Percentiles rank a stretch among this genome's conserved stretches.
Conservation (phyloP, 768 basidiomycete species). For the Favolaschia claudopus region DNA sequence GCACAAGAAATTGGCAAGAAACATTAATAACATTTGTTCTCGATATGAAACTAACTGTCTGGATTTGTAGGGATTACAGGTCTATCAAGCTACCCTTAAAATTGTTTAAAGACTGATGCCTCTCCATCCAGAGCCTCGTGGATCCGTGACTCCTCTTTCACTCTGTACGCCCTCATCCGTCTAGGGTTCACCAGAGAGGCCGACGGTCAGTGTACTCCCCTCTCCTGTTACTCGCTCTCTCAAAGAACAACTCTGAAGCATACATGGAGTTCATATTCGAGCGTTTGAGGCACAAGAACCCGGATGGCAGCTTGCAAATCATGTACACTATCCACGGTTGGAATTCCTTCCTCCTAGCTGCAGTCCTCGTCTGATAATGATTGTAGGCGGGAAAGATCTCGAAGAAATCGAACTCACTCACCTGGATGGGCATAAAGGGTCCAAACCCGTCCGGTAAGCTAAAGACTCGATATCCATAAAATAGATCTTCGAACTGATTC, state of each 20-base stretch:
- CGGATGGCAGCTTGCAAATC: conserved; percentile 92
- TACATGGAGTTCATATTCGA: conserved; percentile 94
- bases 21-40: not conserved
- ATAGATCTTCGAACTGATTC: not conserved
- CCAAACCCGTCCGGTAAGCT: conserved; percentile 74
- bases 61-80: conserved; percentile 66
- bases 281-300: conserved; percentile 81
- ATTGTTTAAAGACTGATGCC: no score
- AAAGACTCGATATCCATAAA: not conserved
- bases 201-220: conserved; percentile 67
- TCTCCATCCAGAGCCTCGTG: conserved; percentile 67
- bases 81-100: conserved; percentile 36
- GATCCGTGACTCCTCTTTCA: conserved; percentile 97
- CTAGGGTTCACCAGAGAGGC: conserved; percentile 95
- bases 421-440: conserved; percentile 88
- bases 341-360: not conserved
- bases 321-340: conserved; percentile 96
- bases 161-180: conserved; percentile 91
- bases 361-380: not conserved
- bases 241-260: conserved; percentile 58
- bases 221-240: not conserved
- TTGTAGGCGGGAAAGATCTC: conserved; percentile 73
- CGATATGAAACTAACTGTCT: not conserved
- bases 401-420: conserved; percentile 87
- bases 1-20: conserved; percentile 83